Evolutionary conservation across 176 grass and related monocot species (phyloP).

Genomic region (Leersia perrieri): DNA sequence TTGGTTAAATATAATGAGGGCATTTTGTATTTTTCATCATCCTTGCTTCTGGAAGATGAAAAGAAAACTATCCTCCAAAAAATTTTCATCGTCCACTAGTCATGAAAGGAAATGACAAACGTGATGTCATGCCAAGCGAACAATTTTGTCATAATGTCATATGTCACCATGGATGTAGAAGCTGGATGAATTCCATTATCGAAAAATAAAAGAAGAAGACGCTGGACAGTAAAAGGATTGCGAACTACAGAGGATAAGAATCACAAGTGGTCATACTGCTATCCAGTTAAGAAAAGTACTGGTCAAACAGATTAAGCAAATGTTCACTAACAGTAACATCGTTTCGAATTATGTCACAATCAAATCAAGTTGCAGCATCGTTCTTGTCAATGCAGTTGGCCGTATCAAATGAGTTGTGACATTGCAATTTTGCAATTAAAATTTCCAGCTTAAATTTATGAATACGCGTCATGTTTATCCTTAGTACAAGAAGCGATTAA

Average conservation of each 20-base stretch:
- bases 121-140: too few species aligned
- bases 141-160: background rate
- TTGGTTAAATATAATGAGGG: background rate
- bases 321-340: background rate
- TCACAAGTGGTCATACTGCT: background rate
- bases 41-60: background rate
- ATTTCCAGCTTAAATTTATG: background rate
- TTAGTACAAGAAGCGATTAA: too few species aligned
- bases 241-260: background rate
- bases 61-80: too few species aligned
- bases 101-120: background rate
- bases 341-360: background rate
- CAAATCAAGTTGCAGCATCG: background rate
- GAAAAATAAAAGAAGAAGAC: too few species aligned
- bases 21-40: background rate
- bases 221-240: background rate
- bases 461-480: too few species aligned
- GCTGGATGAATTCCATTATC: background rate
- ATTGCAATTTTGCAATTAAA: background rate
- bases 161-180: background rate
- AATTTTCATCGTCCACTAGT: too few species aligned
- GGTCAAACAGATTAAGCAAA: background rate
- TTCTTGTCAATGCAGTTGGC: background rate
- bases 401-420: background rate
- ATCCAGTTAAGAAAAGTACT: background rate